A percentile compares a stretch with the other conserved stretches of the same genome.
Conservation (phyloP, 2,329 filamentous ascomycete species). For the Graphiopsis chlorocephala region DNA sequence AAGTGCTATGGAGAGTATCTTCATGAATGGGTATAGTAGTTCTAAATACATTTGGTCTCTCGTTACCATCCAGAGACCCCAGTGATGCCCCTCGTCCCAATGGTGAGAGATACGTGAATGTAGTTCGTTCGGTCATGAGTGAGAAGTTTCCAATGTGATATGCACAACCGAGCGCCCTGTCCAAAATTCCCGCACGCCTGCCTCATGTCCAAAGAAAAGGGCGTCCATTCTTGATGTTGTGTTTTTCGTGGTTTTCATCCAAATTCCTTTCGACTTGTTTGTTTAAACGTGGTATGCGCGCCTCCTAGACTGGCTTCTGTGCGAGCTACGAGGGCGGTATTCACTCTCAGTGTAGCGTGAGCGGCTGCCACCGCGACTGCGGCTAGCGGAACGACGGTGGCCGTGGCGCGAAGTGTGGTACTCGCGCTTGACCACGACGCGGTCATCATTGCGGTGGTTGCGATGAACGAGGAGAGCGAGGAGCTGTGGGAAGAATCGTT, state of each 20-base stretch:
- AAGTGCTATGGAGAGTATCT: not conserved
- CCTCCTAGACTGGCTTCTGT: conserved; percentile 2
- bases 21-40: not conserved
- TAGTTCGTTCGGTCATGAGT: not conserved
- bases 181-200: not conserved
- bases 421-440: conserved; percentile 54
- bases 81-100: not conserved
- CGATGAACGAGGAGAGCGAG: conserved; percentile 62
- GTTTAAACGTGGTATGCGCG: conserved; percentile 10
- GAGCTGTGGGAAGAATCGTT: conserved; percentile 31
- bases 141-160: not conserved
- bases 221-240: not conserved
- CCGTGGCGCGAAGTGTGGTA: conserved; percentile 46
- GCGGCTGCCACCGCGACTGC: conserved; percentile 29
- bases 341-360: conserved; percentile 26
- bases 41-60: not conserved
- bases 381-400: conserved; percentile 36
- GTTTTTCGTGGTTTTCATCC: not conserved
- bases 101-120: not conserved
- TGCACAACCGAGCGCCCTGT: not conserved
- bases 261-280: not conserved
- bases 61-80: not conserved
- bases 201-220: not conserved
- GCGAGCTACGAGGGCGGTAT: conserved; percentile 9
- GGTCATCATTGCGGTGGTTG: conserved; percentile 46